A percentile compares a stretch with the other conserved stretches of the same genome.
Conservation (phyloP, 2,329 filamentous ascomycete species). For the Talaromyces sp. region DNA sequence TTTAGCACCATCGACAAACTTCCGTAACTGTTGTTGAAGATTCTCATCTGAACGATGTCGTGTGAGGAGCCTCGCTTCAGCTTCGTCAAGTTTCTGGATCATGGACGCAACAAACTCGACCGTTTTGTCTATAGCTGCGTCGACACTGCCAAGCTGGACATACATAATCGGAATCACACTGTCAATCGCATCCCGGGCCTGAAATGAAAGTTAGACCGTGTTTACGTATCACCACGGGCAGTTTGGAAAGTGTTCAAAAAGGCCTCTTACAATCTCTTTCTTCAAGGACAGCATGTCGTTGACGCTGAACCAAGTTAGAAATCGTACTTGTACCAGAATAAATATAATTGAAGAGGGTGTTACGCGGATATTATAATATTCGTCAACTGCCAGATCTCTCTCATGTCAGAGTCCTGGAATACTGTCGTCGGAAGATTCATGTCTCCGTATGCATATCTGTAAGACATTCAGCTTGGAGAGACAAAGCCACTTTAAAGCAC, state of each 20-base stretch:
- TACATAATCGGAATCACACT: constrained; percentile 6
- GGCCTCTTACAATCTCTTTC: too few relatives aligned
- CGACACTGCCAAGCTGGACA: neutral
- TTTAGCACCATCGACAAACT: neutral
- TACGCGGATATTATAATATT: constrained; percentile 7
- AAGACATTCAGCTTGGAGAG: neutral
- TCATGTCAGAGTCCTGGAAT: constrained; percentile 3
- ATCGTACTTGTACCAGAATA: too few relatives aligned
- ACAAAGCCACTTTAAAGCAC: too few relatives aligned
- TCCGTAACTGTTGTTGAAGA: neutral
- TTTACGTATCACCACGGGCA: too few relatives aligned
- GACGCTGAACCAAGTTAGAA: too few relatives aligned
- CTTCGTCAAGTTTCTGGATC: neutral
- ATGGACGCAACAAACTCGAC: neutral
- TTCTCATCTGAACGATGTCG: neutral
- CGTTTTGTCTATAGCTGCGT: constrained; percentile 1
- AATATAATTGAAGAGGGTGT: neutral
- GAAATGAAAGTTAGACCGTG: neutral
- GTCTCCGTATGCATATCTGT: neutral
- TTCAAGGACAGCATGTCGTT: too few relatives aligned
- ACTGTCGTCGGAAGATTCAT: neutral
- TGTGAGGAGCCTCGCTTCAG: neutral
- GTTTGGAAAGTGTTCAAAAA: too few relatives aligned
- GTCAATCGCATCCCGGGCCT: constrained; percentile 3
- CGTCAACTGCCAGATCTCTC: constrained; percentile 5